Percentiles rank a stretch among this genome's conserved stretches.
Conservation (phyloP, 345 rosid species). For the Acer saccharum region DNA sequence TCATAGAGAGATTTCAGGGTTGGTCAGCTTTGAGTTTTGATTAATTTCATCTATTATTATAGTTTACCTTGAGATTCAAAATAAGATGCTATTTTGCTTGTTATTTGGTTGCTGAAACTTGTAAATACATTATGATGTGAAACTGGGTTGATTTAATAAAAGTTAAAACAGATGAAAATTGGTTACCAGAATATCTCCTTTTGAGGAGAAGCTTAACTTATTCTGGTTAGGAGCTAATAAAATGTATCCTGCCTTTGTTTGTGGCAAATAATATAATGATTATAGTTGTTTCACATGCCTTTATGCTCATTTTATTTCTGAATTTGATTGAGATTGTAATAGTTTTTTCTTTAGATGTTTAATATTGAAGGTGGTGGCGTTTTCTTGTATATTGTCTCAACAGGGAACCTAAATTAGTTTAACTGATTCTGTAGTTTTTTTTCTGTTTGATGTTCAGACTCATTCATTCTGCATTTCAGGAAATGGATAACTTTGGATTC, state of each 20-base stretch:
- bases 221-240: no score
- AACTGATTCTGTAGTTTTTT: not conserved
- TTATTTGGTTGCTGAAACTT: no score
- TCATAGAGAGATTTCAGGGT: slow-evolving; percentile 5
- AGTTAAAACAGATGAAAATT: no score
- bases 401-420: not conserved
- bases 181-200: no score
- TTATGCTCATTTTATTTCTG: not conserved
- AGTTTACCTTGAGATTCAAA: not conserved
- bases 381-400: not conserved
- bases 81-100: not conserved
- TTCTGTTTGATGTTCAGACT: not conserved
- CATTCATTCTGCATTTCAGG: slow-evolving; percentile 6
- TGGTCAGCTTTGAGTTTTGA: not conserved
- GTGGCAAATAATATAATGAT: not conserved
- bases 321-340: no score
- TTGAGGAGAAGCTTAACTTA: no score
- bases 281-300: not conserved
- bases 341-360: not conserved
- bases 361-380: not conserved
- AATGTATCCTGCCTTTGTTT: not conserved
- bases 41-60: not conserved
- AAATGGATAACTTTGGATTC: slow-evolving; percentile 13
- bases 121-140: no score
- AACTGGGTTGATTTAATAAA: no score